phyloP scores from a whole-genome alignment of 1,284 basidiomycete genomes.

The Sporisorium graminicola region DNA sequence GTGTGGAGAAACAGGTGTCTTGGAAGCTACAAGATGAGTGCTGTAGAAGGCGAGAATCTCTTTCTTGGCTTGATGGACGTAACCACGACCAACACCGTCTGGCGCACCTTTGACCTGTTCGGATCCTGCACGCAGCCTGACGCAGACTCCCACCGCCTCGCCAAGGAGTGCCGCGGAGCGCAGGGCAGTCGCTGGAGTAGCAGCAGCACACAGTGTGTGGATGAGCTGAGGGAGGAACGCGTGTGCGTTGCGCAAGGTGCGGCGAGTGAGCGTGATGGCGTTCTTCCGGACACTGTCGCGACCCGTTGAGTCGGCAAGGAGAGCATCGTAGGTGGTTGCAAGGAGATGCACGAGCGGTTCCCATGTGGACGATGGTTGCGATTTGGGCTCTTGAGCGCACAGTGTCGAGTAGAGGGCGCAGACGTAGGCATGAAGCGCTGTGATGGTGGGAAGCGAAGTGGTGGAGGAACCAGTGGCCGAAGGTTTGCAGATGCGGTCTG shows the following conservation, averaged over 20 bases:
- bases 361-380: slow-evolving; percentile 28
- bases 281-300: slow-evolving; percentile 35
- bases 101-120: slow-evolving; percentile 54
- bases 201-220: slow-evolving; percentile 33
- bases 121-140: slow-evolving; percentile 53
- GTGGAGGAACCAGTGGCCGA: slow-evolving; percentile 29
- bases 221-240: slow-evolving; percentile 49
- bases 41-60: slow-evolving; percentile 58
- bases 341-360: slow-evolving; percentile 46
- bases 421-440: slow-evolving; percentile 81
- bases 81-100: slow-evolving; percentile 47
- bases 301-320: slow-evolving; percentile 30
- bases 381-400: slow-evolving; percentile 66
- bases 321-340: slow-evolving; percentile 52
- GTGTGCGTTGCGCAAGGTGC: slow-evolving; percentile 48
- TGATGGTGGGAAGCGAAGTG: slow-evolving; percentile 73
- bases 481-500: slow-evolving; percentile 69
- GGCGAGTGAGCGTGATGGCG: slow-evolving; percentile 37
- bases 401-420: slow-evolving; percentile 75
- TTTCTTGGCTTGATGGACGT: slow-evolving; percentile 34
- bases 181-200: slow-evolving; percentile 37
- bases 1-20: slow-evolving; percentile 47
- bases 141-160: slow-evolving; percentile 47
- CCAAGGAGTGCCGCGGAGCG: slow-evolving; percentile 54
- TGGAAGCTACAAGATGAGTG: slow-evolving; percentile 59